Evolutionary conservation across 2,329 filamentous ascomycete genomes (phyloP).

Genomic region (Chaetomium sp.): DNA sequence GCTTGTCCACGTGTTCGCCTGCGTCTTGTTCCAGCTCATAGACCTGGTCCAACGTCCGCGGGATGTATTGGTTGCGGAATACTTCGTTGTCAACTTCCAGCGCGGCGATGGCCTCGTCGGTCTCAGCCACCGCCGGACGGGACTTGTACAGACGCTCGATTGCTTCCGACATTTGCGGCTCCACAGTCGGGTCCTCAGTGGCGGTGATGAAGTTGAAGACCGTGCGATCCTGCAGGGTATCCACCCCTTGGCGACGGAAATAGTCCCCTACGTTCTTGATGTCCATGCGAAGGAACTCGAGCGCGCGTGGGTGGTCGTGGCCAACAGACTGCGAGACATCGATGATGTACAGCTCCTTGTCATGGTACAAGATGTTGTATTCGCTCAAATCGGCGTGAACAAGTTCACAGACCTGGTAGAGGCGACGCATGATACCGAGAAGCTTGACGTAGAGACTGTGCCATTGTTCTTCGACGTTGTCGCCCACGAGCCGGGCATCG

Average conservation of each 20-base stretch:
- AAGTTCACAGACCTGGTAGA: constrained; percentile 87
- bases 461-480: constrained; percentile 68
- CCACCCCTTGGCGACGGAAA: constrained; percentile 79
- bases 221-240: constrained; percentile 70
- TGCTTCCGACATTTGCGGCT: constrained; percentile 52
- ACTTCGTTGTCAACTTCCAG: constrained; percentile 81
- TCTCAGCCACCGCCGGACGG: constrained; percentile 37
- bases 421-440: constrained; percentile 78
- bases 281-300: constrained; percentile 96
- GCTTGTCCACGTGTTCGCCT: constrained; percentile 66
- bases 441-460: constrained; percentile 73
- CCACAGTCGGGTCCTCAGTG: constrained; percentile 51
- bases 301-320: constrained; percentile 84
- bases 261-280: constrained; percentile 96
- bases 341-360: constrained; percentile 80
- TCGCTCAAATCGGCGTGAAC: constrained; percentile 97
- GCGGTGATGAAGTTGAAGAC: constrained; percentile 78
- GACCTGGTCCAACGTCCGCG: constrained; percentile 89
- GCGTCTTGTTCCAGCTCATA: constrained; percentile 93
- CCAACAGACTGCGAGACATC: constrained; percentile 97
- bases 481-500: constrained; percentile 68
- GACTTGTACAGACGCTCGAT: constrained; percentile 63
- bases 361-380: constrained; percentile 93
- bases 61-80: constrained; percentile 93
- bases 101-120: constrained; percentile 39